A percentile compares a stretch with the other conserved stretches of the same genome.
Conservation (phyloP, 1,284 basidiomycete species). For the Austropuccinia psidii region DNA sequence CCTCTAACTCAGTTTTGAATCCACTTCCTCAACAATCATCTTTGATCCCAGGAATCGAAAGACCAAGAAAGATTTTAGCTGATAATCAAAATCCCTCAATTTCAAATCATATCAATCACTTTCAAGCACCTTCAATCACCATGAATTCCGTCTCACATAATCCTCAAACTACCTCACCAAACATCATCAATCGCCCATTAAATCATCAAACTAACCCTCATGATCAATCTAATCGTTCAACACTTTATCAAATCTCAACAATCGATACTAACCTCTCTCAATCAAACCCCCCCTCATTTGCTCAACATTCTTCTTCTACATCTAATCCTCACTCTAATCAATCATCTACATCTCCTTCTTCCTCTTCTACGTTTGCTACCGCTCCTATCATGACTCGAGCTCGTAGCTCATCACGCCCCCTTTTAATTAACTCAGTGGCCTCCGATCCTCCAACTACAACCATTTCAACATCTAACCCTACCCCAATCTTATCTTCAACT, state of each 20-base stretch:
- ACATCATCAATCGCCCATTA: conserved; percentile 14
- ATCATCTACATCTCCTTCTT: not conserved
- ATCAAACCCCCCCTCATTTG: conserved; percentile 3
- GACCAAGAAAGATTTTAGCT: conserved; percentile 42
- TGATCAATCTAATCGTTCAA: conserved; percentile 19
- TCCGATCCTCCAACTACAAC: not conserved
- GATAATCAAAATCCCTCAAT: conserved; percentile 31
- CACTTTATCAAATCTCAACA: conserved; percentile 15
- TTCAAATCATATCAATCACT: not conserved
- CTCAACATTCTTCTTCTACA: not conserved
- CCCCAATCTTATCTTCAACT: conserved; percentile 12
- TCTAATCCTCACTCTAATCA: not conserved
- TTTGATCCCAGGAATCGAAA: conserved; percentile 40
- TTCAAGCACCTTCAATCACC: not conserved
- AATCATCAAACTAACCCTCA: conserved; percentile 4
- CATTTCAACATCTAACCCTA: not conserved
- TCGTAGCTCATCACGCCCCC: conserved; percentile 26
- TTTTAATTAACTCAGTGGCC: not conserved
- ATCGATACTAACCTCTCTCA: no score
- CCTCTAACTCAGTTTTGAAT: conserved; percentile 92
- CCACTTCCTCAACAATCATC: conserved; percentile 60
- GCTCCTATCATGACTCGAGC: conserved; percentile 29
- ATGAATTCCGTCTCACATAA: not conserved
- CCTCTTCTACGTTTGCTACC: not conserved
- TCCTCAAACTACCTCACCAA: conserved; percentile 1